A percentile compares a stretch with the other conserved stretches of the same genome.
Evolutionary conservation across 1,139 yeast genomes (phyloP).

Genomic region (Yamadazyma spencermartinsiae): DNA sequence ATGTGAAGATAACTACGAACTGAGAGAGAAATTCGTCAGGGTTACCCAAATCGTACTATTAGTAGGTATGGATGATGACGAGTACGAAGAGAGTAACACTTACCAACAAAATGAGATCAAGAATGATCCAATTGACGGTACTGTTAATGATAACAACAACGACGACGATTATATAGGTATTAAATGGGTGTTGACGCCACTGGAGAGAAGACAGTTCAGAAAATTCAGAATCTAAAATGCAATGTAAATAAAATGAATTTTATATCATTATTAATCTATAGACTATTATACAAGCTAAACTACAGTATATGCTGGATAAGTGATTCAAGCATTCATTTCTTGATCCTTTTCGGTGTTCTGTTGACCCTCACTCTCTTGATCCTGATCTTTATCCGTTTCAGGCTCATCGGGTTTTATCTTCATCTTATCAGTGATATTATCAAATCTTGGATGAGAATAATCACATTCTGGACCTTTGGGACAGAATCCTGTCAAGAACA

Average conservation of each 20-base stretch:
- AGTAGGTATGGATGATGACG: slow-evolving; percentile 83
- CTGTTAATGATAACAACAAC: slow-evolving; percentile 28
- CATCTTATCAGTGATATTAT: slow-evolving; percentile 46
- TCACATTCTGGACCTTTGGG: slow-evolving; percentile 72
- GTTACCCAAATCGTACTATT: slow-evolving; percentile 82
- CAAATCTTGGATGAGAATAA: slow-evolving; percentile 58
- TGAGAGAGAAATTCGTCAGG: slow-evolving; percentile 75
- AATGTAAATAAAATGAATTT: background rate
- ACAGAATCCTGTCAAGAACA: slow-evolving; percentile 88
- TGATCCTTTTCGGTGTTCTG: background rate
- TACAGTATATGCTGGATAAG: too few relatives aligned
- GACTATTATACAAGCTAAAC: slow-evolving; percentile 11
- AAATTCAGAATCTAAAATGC: slow-evolving; percentile 32
- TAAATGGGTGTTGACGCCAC: slow-evolving; percentile 80
- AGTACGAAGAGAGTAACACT: slow-evolving; percentile 42
- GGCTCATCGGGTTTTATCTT: slow-evolving; percentile 49
- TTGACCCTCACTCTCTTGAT: background rate
- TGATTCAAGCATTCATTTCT: slow-evolving; percentile 1
- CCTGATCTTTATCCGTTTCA: slow-evolving; percentile 13
- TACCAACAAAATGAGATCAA: background rate
- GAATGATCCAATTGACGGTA: background rate
- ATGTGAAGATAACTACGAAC: slow-evolving; percentile 62
- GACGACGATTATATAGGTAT: slow-evolving; percentile 48
- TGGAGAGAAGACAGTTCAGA: slow-evolving; percentile 66
- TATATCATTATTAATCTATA: slow-evolving; percentile 3